phyloP scores from a whole-genome alignment of 106 monocot genomes.

The Platanthera guangdongensis region DNA sequence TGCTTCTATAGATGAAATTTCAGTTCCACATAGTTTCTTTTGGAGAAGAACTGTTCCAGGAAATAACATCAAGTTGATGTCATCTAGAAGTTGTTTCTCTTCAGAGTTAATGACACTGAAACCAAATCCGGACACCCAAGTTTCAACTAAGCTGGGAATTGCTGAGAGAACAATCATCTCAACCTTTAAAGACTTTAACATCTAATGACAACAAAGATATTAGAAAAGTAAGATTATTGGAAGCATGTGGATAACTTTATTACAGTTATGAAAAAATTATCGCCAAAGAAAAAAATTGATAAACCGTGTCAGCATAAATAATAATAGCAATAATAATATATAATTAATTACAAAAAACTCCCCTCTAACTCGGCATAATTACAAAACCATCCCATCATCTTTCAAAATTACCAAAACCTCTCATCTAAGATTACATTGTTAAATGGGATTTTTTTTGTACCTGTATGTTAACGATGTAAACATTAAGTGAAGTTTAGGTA shows the following conservation, averaged over 20 bases:
- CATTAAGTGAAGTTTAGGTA: too few relatives aligned
- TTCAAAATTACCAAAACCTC: too few relatives aligned
- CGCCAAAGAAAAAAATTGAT: neutral
- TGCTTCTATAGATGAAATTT: conserved; percentile 24
- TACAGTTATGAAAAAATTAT: neutral
- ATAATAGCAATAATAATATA: too few relatives aligned
- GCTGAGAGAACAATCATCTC: conserved; percentile 78
- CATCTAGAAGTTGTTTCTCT: conserved; percentile 39
- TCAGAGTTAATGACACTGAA: conserved; percentile 48
- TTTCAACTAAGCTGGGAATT: conserved; percentile 73
- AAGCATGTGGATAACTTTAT: neutral
- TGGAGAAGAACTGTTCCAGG: conserved; percentile 69
- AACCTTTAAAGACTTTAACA: conserved; percentile 72
- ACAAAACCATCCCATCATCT: too few relatives aligned
- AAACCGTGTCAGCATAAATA: neutral
- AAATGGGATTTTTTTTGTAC: too few relatives aligned
- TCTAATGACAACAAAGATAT: conserved; percentile 32
- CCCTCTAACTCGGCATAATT: too few relatives aligned
- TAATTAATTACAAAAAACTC: too few relatives aligned
- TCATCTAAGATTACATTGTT: too few relatives aligned
- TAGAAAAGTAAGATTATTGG: neutral
- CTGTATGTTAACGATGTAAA: too few relatives aligned
- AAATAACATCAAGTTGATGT: conserved; percentile 72
- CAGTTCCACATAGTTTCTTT: conserved; percentile 38
- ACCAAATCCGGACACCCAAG: conserved; percentile 84